These are phyloP conservation scores for Mortierella sp. DNA, from an alignment of 371 early-diverging fungal species.

Conservation along the genomic window DNA sequence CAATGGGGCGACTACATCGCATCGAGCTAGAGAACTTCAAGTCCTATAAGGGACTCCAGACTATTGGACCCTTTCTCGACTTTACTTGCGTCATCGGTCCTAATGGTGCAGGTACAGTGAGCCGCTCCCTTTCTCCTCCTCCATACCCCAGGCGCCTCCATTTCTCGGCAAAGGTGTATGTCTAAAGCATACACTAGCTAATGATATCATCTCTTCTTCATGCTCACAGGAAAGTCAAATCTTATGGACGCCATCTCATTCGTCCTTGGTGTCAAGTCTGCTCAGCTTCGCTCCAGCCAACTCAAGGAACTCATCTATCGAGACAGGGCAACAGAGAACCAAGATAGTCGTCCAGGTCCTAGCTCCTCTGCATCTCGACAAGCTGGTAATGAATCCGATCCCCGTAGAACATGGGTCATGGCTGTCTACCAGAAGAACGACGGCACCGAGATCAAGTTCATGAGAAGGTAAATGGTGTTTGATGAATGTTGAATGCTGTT, in stretches of 20 bases:
- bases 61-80: conserved; percentile 95
- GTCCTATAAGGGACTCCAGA: conserved; percentile 94
- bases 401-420: conserved; percentile 77
- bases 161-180: too few species aligned
- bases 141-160: neutral
- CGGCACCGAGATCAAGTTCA: conserved; percentile 67
- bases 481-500: neutral
- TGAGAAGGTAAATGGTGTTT: conserved; percentile 56
- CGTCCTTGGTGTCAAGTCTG: conserved; percentile 93
- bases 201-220: neutral
- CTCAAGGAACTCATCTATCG: conserved; percentile 93
- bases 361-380: conserved; percentile 32
- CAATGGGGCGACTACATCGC: conserved; percentile 85
- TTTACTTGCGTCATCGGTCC: conserved; percentile 99
- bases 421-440: conserved; percentile 79
- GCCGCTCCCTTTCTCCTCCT: neutral
- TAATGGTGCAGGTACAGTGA: conserved; percentile 92
- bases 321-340: conserved; percentile 54
- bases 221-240: conserved; percentile 91
- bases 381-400: conserved; percentile 55
- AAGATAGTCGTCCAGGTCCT: conserved; percentile 16
- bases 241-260: conserved; percentile 99
- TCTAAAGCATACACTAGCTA: too few species aligned
- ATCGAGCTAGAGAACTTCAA: conserved; percentile 99
- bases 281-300: conserved; percentile 88